Percentiles rank a stretch among this genome's conserved stretches.
Conservation (phyloP, 2,329 filamentous ascomycete species). For the Cadophora gregata region DNA sequence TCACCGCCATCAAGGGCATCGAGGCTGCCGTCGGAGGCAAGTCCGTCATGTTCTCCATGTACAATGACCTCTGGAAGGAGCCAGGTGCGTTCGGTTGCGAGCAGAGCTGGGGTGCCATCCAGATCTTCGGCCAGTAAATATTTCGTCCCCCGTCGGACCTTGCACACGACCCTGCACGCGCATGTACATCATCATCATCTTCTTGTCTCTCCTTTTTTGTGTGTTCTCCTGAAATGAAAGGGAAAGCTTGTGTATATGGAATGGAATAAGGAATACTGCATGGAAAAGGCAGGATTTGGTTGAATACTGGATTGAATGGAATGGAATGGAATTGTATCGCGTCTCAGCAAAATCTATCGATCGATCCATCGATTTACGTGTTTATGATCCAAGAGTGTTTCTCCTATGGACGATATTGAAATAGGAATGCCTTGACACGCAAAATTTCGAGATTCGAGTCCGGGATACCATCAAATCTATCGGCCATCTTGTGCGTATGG, state of each 20-base stretch:
- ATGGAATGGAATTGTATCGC: slow-evolving; percentile 2
- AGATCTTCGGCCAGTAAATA: slow-evolving; percentile 31
- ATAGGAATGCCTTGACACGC: background rate
- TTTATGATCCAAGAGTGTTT: background rate
- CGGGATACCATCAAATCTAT: background rate
- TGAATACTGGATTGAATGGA: background rate
- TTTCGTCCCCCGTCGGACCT: background rate
- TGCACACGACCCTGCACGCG: background rate
- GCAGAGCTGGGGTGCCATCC: slow-evolving; percentile 72
- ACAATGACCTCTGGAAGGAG: slow-evolving; percentile 83
- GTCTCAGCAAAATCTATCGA: background rate
- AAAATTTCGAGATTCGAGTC: background rate
- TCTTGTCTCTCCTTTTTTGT: background rate
- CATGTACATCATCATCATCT: slow-evolving; percentile 3
- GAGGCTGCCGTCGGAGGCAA: slow-evolving; percentile 67
- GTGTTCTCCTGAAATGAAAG: slow-evolving; percentile 1
- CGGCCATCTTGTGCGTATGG: background rate
- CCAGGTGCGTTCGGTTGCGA: slow-evolving; percentile 74
- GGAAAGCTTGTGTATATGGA: slow-evolving; percentile 16
- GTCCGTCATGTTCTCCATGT: slow-evolving; percentile 81
- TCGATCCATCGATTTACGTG: background rate
- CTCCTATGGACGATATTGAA: slow-evolving; percentile 11
- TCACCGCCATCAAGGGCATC: slow-evolving; percentile 74
- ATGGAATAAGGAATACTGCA: slow-evolving; percentile 4
- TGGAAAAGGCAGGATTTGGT: background rate